Conservation (phyloP, 2,329 filamentous ascomycete genomes). For the Xylaria multiplex region DNA sequence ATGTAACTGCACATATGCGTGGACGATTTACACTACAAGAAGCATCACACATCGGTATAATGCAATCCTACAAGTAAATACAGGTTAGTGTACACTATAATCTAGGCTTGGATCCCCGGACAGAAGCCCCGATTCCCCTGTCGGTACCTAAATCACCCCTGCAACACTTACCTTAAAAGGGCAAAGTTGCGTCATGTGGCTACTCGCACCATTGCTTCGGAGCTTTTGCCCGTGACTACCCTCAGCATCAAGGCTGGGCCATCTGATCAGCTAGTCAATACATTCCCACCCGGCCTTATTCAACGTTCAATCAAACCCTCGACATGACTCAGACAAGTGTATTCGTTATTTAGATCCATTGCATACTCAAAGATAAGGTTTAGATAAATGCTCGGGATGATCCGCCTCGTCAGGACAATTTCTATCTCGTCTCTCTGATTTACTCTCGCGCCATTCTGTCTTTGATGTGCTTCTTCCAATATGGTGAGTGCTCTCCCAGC, state of each 20-base stretch:
- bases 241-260: too few species aligned
- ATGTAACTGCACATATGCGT: too few species aligned
- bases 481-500: constrained; percentile 24
- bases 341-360: neutral
- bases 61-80: too few species aligned
- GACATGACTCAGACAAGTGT: neutral
- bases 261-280: neutral
- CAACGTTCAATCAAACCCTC: neutral
- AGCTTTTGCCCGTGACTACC: too few species aligned
- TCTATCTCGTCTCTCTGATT: neutral
- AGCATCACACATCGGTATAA: too few species aligned
- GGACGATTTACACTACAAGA: too few species aligned
- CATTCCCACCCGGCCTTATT: constrained; percentile 1
- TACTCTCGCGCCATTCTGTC: neutral
- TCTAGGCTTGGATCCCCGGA: too few species aligned
- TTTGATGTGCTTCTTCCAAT: constrained; percentile 6
- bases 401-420: neutral
- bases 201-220: too few species aligned
- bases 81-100: too few species aligned
- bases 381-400: constrained; percentile 14
- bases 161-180: neutral
- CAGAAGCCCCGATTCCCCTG: too few species aligned
- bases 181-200: constrained; percentile 21
- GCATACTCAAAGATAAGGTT: neutral
- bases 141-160: too few species aligned